phyloP scores from a whole-genome alignment of 805 yeast genomes.

The Kluyveromyces dobzhanskii region DNA sequence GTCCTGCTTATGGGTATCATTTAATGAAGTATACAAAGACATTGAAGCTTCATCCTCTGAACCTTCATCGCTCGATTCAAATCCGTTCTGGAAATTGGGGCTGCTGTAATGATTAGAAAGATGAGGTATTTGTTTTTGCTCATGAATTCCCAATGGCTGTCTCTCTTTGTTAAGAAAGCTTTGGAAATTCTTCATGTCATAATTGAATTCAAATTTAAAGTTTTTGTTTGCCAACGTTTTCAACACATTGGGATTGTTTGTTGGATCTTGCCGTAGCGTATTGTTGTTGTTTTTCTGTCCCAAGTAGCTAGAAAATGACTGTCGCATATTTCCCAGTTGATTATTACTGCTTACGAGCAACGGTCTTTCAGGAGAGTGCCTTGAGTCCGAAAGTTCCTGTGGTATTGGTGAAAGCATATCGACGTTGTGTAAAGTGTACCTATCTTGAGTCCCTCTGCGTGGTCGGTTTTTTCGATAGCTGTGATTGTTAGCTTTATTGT shows the following conservation, averaged over 20 bases:
- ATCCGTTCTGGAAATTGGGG: neutral
- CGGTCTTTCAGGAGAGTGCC: neutral
- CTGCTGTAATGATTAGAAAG: constrained; percentile 3
- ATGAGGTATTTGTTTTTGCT: neutral
- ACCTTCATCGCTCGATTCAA: constrained; percentile 12
- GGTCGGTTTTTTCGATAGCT: constrained; percentile 6
- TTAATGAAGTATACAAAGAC: constrained; percentile 55
- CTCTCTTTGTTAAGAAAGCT: constrained; percentile 4
- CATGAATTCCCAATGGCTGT: neutral
- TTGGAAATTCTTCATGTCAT: constrained; percentile 10
- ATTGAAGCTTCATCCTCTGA: constrained; percentile 59
- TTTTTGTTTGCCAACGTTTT: constrained; percentile 23
- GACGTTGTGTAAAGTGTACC: constrained; percentile 22
- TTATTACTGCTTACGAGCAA: neutral
- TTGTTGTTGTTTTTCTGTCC: constrained; percentile 5
- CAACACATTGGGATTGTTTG: constrained; percentile 10
- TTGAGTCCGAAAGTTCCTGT: constrained; percentile 1
- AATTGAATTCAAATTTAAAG: constrained; percentile 28
- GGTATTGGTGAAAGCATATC: constrained; percentile 16
- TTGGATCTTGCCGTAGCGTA: neutral
- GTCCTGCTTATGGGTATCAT: constrained; percentile 28
- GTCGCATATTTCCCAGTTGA: constrained; percentile 12
- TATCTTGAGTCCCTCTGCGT: constrained; percentile 13
- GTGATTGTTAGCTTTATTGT: constrained; percentile 6
- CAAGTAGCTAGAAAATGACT: constrained; percentile 23